phyloP scores from a whole-genome alignment of 108 stramenopile genomes.

The Cyclostephanos invisitatus region DNA sequence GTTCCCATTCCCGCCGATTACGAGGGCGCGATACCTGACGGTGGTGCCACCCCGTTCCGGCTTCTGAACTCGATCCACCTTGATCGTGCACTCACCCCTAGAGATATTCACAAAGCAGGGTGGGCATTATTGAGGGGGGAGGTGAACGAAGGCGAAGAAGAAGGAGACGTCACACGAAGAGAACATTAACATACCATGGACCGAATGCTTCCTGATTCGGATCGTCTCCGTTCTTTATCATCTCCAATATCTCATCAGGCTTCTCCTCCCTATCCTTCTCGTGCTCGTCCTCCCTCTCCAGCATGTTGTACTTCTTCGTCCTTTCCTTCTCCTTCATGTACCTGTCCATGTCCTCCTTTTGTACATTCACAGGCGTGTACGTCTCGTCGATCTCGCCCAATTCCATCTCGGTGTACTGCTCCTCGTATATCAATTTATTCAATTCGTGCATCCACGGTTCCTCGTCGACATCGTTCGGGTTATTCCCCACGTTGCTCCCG shows the following conservation, averaged over 20 bases:
- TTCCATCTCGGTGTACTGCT: constrained; percentile 37
- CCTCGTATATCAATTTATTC: constrained; percentile 43
- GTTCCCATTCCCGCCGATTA: constrained; percentile 90
- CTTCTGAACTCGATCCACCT: constrained; percentile 86
- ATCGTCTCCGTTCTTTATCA: constrained; percentile 51
- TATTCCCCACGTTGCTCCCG: constrained; percentile 32
- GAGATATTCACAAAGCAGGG: not conserved
- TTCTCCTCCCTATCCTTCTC: constrained; percentile 51
- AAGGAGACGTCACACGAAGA: not conserved
- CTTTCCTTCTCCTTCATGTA: constrained; percentile 43
- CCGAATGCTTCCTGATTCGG: constrained; percentile 55
- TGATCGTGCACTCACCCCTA: constrained; percentile 81
- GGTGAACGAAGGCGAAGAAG: not conserved
- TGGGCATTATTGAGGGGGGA: not conserved
- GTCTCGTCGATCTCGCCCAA: constrained; percentile 43
- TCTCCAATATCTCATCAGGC: constrained; percentile 48
- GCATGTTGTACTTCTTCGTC: constrained; percentile 29
- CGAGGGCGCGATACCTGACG: constrained; percentile 87
- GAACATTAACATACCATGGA: constrained; percentile 34
- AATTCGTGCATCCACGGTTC: constrained; percentile 47
- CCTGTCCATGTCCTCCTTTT: constrained; percentile 40
- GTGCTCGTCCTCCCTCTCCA: constrained; percentile 38
- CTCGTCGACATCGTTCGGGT: constrained; percentile 37
- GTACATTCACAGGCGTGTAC: constrained; percentile 28
- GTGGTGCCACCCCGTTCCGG: constrained; percentile 92